phyloP scores from a whole-genome alignment of 495 filamentous ascomycete genomes.

The Penicillium lividum region DNA sequence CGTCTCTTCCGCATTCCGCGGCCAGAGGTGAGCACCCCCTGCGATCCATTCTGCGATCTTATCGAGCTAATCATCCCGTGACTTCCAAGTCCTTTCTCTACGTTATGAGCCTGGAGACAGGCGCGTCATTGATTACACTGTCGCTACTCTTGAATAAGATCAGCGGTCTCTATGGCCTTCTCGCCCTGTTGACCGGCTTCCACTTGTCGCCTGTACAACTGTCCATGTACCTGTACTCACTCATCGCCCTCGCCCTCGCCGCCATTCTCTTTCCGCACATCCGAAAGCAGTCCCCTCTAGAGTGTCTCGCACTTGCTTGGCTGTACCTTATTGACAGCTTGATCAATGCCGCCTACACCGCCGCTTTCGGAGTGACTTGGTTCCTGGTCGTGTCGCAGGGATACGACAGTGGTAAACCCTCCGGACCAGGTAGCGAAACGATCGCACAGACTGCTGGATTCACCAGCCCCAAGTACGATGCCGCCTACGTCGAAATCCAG shows the following conservation, averaged over 20 bases:
- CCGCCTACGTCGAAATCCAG: constrained; percentile 36
- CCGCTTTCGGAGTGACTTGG: constrained; percentile 79
- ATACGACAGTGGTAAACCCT: constrained; percentile 43
- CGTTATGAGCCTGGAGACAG: constrained; percentile 80
- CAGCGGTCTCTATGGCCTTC: constrained; percentile 83
- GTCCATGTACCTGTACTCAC: constrained; percentile 83
- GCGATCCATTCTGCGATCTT: constrained; percentile 9
- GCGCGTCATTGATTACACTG: constrained; percentile 76
- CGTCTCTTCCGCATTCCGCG: constrained; percentile 59
- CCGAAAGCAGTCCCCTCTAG: constrained; percentile 65
- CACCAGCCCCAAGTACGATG: constrained; percentile 65
- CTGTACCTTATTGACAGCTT: constrained; percentile 77
- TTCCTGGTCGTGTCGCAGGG: constrained; percentile 68
- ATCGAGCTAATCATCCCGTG: constrained; percentile 28
- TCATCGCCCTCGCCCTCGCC: constrained; percentile 62
- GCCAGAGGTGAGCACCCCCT: constrained; percentile 49
- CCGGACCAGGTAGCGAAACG: constrained; percentile 47
- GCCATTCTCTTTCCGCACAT: constrained; percentile 68
- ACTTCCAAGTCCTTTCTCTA: constrained; percentile 71
- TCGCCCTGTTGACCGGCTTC: constrained; percentile 77
- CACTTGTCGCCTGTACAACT: constrained; percentile 68
- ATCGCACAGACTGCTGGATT: constrained; percentile 70
- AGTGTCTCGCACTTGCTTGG: constrained; percentile 70
- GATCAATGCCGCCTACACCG: constrained; percentile 75
- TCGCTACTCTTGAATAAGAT: constrained; percentile 84